These are phyloP conservation scores for Ceratobasidium sp. DNA, from an alignment of 1,284 basidiomycete species.

Conservation along the genomic window DNA sequence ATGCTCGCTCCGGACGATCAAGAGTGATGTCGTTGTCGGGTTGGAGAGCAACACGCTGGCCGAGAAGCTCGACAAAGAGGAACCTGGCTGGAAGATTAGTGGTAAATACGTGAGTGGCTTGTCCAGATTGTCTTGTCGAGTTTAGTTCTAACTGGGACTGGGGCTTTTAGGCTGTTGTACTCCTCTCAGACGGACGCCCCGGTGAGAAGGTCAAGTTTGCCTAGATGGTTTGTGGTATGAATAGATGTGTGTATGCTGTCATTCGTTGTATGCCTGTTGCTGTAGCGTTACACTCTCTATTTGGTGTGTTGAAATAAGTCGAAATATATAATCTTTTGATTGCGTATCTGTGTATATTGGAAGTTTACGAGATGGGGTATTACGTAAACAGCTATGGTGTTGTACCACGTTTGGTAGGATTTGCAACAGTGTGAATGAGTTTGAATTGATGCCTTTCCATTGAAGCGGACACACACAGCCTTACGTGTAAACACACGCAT, in stretches of 20 bases:
- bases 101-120: conserved; percentile 86
- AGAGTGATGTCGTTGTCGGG: conserved; percentile 70
- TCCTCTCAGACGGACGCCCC: conserved; percentile 87
- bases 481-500: too few species aligned
- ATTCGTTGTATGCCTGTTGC: background rate
- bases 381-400: too few species aligned
- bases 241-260: background rate
- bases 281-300: background rate
- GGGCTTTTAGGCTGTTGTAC: conserved; percentile 78
- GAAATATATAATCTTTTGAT: conserved; percentile 34
- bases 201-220: conserved; percentile 84
- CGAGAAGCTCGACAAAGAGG: conserved; percentile 85
- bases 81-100: conserved; percentile 97
- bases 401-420: too few species aligned
- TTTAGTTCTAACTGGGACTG: conserved; percentile 44
- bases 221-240: conserved; percentile 53
- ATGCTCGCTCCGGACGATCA: conserved; percentile 88
- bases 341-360: background rate
- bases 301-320: conserved; percentile 23
- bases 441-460: too few species aligned
- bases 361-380: too few species aligned
- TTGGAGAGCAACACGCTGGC: conserved; percentile 74
- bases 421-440: too few species aligned
- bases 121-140: conserved; percentile 8
- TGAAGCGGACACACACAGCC: too few species aligned